A percentile compares a stretch with the other conserved stretches of the same genome.
phyloP scores from a whole-genome alignment of 2,329 filamentous ascomycete genomes.

The Epichloe amarillans region DNA sequence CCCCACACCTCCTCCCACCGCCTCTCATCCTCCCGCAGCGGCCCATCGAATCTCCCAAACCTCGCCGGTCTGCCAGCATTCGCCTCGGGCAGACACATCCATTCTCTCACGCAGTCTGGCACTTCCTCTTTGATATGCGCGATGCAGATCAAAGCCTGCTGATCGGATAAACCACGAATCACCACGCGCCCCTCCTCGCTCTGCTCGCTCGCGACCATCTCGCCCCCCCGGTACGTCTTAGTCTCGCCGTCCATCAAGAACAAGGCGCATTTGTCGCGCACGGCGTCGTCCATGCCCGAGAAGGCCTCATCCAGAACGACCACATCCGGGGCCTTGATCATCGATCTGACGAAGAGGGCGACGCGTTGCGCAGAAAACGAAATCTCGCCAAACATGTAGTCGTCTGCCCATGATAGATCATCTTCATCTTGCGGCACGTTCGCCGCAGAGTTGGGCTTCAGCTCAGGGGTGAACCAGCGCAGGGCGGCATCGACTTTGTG shows the following conservation, averaged over 20 bases:
- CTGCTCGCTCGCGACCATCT: constrained; percentile 32
- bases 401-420: constrained; percentile 49
- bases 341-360: constrained; percentile 67
- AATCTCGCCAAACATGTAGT: constrained; percentile 56
- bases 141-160: constrained; percentile 81
- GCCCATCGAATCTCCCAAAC: constrained; percentile 50
- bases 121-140: constrained; percentile 87
- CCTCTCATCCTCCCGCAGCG: constrained; percentile 40
- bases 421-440: constrained; percentile 7
- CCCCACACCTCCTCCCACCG: constrained; percentile 57
- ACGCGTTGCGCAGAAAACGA: constrained; percentile 77
- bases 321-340: constrained; percentile 69
- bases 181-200: constrained; percentile 25
- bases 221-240: constrained; percentile 24
- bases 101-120: constrained; percentile 68
- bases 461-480: constrained; percentile 63
- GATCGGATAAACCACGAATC: constrained; percentile 48
- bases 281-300: constrained; percentile 66
- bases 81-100: constrained; percentile 72
- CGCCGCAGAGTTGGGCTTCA: constrained; percentile 41
- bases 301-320: constrained; percentile 82
- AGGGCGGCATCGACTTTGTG: constrained; percentile 56
- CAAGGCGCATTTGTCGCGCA: constrained; percentile 74
- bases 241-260: constrained; percentile 59
- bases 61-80: constrained; percentile 47